Percentiles rank a stretch among this genome's conserved stretches.
Conservation (phyloP, 2,329 filamentous ascomycete species). For the Tolypocladium paradoxum region DNA sequence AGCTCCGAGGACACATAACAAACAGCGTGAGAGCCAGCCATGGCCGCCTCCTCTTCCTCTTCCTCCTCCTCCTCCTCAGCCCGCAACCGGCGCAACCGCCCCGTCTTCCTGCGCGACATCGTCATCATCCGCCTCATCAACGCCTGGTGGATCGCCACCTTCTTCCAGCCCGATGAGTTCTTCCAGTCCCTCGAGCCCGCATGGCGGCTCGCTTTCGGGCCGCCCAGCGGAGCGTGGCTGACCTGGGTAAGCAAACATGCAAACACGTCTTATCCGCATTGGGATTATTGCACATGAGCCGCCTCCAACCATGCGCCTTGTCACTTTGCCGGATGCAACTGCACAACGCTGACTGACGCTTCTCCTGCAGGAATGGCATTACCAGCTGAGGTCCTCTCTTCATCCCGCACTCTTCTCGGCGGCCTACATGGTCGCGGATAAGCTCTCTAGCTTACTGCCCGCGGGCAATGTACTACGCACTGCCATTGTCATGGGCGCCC, state of each 20-base stretch:
- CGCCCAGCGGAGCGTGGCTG: conserved; percentile 71
- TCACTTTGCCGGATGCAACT: not conserved
- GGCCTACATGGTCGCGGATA: conserved; percentile 55
- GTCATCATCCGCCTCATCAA: conserved; percentile 70
- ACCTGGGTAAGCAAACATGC: conserved; percentile 63
- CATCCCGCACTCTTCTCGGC: conserved; percentile 81
- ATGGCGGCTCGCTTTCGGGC: conserved; percentile 78
- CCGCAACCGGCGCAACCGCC: conserved; percentile 8
- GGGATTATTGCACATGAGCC: conserved; percentile 5
- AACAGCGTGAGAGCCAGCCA: not conserved
- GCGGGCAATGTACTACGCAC: conserved; percentile 46
- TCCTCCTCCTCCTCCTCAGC: conserved; percentile 5
- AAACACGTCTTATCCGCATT: no score
- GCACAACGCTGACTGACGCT: conserved; percentile 10
- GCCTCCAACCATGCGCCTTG: not conserved
- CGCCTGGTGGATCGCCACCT: conserved; percentile 68
- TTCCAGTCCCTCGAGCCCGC: conserved; percentile 94
- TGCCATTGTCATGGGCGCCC: conserved; percentile 58
- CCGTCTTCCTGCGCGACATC: conserved; percentile 24
- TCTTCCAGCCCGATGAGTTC: conserved; percentile 97
- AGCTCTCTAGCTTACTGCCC: conserved; percentile 41
- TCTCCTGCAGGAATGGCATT: conserved; percentile 69
- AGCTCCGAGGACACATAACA: not conserved
- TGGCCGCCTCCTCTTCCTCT: not conserved
- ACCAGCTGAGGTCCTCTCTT: conserved; percentile 78